These are phyloP conservation scores for Penicillium mononematosum DNA, from an alignment of 495 filamentous ascomycete genomes.

Conservation along the genomic window DNA sequence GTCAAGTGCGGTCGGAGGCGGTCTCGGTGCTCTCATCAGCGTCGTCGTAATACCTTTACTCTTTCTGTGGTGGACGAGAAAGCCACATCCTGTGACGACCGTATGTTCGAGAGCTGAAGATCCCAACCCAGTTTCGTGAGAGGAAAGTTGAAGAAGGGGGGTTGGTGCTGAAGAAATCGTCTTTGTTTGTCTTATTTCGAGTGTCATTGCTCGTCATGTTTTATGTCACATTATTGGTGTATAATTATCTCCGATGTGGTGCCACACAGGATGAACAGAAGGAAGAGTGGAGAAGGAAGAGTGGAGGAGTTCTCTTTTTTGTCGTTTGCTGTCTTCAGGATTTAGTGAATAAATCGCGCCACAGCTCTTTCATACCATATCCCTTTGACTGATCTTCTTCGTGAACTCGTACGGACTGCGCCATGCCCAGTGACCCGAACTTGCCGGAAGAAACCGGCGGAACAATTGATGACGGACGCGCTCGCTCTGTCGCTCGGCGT, in stretches of 20 bases:
- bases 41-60: not conserved
- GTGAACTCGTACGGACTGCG: slow-evolving; percentile 57
- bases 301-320: not conserved
- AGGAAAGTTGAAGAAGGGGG: not conserved
- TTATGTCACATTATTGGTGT: not conserved
- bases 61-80: not conserved
- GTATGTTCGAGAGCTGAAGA: not conserved
- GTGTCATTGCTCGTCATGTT: not conserved
- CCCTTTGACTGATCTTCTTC: slow-evolving; percentile 65
- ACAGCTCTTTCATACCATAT: slow-evolving; percentile 87
- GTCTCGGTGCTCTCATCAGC: not conserved
- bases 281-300: not conserved
- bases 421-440: slow-evolving; percentile 53
- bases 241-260: not conserved
- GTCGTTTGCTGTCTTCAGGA: slow-evolving; percentile 8
- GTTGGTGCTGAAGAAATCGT: not conserved
- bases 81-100: not conserved
- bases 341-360: slow-evolving; percentile 72
- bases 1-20: not conserved
- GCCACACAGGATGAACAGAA: not conserved
- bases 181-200: not conserved
- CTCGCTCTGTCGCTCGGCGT: slow-evolving; percentile 59
- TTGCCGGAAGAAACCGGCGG: slow-evolving; percentile 42
- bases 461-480: slow-evolving; percentile 33
- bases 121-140: not conserved